Evolutionary conservation across 371 early-diverging fungal genomes (phyloP).

Genomic region (Mucor circinelloides): DNA sequence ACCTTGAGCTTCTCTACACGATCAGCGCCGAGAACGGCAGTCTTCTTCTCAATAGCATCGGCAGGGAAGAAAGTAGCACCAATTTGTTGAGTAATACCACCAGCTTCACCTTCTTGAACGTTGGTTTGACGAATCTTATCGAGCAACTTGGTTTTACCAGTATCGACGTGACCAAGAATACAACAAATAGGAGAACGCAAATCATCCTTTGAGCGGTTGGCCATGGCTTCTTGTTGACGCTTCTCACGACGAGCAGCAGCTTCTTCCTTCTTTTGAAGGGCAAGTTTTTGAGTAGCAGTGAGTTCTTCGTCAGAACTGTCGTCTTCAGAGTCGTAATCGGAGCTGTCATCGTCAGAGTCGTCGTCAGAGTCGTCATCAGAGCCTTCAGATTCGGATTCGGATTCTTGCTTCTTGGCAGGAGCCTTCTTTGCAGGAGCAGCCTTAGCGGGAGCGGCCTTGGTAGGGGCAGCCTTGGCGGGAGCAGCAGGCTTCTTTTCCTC

Average conservation of each 20-base stretch:
- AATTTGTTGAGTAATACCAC: slow-evolving; percentile 99
- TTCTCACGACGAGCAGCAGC: slow-evolving; percentile 79
- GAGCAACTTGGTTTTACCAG: slow-evolving; percentile 99
- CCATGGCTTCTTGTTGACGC: slow-evolving; percentile 79
- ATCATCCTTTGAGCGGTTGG: slow-evolving; percentile 84
- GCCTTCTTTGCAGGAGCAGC: slow-evolving; percentile 26
- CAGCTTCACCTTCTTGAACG: slow-evolving; percentile 99
- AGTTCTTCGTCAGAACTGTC: slow-evolving; percentile 68
- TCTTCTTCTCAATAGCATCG: slow-evolving; percentile 92
- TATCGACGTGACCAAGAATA: slow-evolving; percentile 99
- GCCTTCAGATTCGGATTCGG: slow-evolving; percentile 26
- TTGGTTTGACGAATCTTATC: slow-evolving; percentile 99
- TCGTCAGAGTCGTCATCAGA: slow-evolving; percentile 19
- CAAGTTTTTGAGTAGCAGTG: slow-evolving; percentile 61
- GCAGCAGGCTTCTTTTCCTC: slow-evolving; percentile 47
- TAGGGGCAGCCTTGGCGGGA: slow-evolving; percentile 32
- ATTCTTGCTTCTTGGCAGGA: slow-evolving; percentile 42
- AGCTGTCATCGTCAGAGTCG: slow-evolving; percentile 41
- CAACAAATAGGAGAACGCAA: slow-evolving; percentile 99
- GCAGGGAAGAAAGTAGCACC: slow-evolving; percentile 99
- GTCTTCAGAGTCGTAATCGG: slow-evolving; percentile 49
- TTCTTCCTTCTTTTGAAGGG: slow-evolving; percentile 75
- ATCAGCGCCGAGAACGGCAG: slow-evolving; percentile 67
- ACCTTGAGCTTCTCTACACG: slow-evolving; percentile 70
- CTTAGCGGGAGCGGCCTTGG: slow-evolving; percentile 25